phyloP scores from a whole-genome alignment of 2,329 filamentous ascomycete genomes.

The Neonectria ditissima region DNA sequence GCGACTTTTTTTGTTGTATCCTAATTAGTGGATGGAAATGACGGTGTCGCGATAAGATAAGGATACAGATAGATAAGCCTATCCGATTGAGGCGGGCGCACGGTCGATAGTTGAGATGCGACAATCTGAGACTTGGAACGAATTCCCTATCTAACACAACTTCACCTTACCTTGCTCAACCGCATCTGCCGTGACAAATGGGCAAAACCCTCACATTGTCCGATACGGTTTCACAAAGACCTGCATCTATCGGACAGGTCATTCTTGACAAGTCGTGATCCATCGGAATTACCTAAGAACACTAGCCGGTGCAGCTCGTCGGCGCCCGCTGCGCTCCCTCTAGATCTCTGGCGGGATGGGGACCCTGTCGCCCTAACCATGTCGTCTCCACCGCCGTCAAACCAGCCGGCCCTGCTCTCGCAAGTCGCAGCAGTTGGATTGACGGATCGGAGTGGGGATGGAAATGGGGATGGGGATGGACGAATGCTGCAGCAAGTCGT shows the following conservation, averaged over 20 bases:
- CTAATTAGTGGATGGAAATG: not conserved
- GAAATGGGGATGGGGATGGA: not conserved
- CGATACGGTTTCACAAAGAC: not conserved
- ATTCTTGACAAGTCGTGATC: not conserved
- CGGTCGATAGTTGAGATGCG: not conserved
- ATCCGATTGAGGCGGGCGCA: not conserved
- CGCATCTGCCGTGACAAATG: not conserved
- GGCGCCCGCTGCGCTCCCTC: slow-evolving; percentile 14
- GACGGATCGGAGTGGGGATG: slow-evolving; percentile 14
- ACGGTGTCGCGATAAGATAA: slow-evolving; percentile 31
- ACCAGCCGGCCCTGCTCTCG: slow-evolving; percentile 5
- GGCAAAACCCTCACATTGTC: not conserved
- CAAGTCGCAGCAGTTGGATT: not conserved
- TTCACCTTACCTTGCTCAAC: not conserved
- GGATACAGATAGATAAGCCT: not conserved
- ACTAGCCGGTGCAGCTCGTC: slow-evolving; percentile 10
- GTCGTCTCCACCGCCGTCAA: slow-evolving; percentile 24
- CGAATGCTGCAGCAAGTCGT: not conserved
- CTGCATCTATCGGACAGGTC: not conserved
- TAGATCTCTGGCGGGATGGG: not conserved
- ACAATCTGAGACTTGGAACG: no score
- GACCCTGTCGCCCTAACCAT: not conserved
- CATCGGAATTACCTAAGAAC: slow-evolving; percentile 19
- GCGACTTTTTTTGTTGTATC: slow-evolving; percentile 26
- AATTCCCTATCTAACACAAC: no score